Evolutionary conservation across 2,329 filamentous ascomycete genomes (phyloP).

Genomic region (Calonectria montana): DNA sequence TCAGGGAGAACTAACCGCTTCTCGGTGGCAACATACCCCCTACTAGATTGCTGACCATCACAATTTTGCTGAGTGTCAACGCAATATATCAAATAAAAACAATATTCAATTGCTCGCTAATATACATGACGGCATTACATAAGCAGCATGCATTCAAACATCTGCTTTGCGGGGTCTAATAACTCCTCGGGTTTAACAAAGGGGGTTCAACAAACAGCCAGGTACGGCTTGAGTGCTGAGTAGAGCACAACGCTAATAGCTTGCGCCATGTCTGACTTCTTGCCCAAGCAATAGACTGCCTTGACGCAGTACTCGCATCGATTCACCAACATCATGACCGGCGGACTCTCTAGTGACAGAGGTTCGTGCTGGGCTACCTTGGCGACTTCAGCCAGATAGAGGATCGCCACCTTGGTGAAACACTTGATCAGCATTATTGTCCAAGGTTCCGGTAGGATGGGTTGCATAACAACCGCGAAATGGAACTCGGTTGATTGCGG

Average conservation of each 20-base stretch:
- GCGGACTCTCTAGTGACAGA: constrained; percentile 30
- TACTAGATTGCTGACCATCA: neutral
- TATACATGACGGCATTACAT: neutral
- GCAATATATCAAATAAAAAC: neutral
- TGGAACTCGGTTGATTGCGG: constrained; percentile 43
- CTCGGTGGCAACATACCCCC: neutral
- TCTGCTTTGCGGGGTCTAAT: neutral
- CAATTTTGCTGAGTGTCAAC: neutral
- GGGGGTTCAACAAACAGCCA: constrained; percentile 4
- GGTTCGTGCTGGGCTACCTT: constrained; percentile 40
- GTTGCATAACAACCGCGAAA: constrained; percentile 63
- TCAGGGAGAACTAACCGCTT: neutral
- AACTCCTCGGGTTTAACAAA: neutral
- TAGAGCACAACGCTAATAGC: constrained; percentile 39
- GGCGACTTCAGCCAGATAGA: constrained; percentile 50
- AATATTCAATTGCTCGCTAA: neutral
- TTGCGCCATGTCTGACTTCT: constrained; percentile 62
- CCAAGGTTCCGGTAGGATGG: constrained; percentile 70
- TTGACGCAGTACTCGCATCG: constrained; percentile 61
- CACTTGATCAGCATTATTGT: constrained; percentile 64
- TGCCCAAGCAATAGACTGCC: constrained; percentile 65
- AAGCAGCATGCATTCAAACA: neutral
- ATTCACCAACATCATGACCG: constrained; percentile 42
- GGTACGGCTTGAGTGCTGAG: constrained; percentile 37
- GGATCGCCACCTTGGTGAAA: constrained; percentile 59